Conservation (phyloP, 176 grass and related monocot species). For the Triticum aestivum region DNA sequence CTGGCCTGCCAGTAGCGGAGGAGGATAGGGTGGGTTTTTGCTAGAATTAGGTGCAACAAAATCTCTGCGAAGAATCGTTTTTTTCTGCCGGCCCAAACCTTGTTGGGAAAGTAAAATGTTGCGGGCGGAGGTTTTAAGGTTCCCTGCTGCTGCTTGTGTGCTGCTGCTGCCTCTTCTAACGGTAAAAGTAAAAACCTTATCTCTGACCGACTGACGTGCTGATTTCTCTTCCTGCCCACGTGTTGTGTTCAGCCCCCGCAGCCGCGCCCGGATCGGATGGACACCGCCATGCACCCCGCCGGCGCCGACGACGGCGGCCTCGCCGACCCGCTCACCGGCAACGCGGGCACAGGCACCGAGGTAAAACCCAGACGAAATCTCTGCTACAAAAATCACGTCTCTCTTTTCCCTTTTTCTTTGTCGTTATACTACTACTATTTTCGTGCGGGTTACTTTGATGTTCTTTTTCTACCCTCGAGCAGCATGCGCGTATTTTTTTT, state of each 20-base stretch:
- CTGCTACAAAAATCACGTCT: not conserved
- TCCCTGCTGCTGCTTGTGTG: not conserved
- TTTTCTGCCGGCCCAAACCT: slow-evolving; percentile 19
- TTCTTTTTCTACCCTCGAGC: not conserved
- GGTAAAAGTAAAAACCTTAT: slow-evolving; percentile 44
- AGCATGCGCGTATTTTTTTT: not conserved
- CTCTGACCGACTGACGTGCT: slow-evolving; percentile 20
- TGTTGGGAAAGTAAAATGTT: slow-evolving; percentile 22
- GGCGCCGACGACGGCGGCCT: not conserved
- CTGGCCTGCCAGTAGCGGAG: not conserved
- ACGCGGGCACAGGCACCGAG: not conserved
- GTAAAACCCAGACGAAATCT: not conserved
- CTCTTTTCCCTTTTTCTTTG: not conserved
- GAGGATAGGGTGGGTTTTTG: slow-evolving; percentile 24
- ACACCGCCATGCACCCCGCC: slow-evolving; percentile 7
- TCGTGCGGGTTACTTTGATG: not conserved
- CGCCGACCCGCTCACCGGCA: not conserved
- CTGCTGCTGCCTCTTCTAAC: slow-evolving; percentile 2
- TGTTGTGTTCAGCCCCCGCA: slow-evolving; percentile 20
- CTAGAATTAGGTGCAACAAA: slow-evolving; percentile 37
- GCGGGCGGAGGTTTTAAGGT: slow-evolving; percentile 34
- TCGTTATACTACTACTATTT: not conserved
- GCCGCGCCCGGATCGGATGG: slow-evolving; percentile 54
- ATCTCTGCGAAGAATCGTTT: not conserved
- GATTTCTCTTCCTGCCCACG: slow-evolving; percentile 30